Evolutionary conservation across 2,329 filamentous ascomycete genomes (phyloP).

Genomic region (Aspergillus ibericus): DNA sequence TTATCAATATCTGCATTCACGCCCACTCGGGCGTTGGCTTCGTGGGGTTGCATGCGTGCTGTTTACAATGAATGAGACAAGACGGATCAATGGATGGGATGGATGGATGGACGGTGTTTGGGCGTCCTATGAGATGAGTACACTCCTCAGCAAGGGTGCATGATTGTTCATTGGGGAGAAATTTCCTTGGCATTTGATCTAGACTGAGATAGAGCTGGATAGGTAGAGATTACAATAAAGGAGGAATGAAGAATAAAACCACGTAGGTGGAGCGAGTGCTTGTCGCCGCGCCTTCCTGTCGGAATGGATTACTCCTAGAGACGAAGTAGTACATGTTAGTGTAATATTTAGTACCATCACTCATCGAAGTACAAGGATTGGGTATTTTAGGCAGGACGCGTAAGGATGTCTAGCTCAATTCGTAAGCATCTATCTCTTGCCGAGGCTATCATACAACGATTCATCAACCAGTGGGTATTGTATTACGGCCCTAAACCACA

Average conservation of each 20-base stretch:
- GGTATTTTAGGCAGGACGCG: no score
- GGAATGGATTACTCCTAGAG: no score
- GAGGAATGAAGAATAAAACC: no score
- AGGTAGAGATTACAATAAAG: no score
- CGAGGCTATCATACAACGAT: slow-evolving; percentile 3
- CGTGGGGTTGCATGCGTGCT: background rate
- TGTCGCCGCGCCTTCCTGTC: no score
- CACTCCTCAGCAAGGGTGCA: background rate
- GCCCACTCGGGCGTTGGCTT: background rate
- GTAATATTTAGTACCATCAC: no score
- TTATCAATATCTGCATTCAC: background rate
- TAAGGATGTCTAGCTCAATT: background rate
- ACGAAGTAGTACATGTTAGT: no score
- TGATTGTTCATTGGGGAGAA: no score
- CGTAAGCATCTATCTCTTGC: background rate
- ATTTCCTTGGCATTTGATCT: no score
- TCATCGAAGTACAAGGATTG: no score
- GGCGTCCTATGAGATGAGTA: background rate
- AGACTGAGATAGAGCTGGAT: no score
- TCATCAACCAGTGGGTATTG: slow-evolving; percentile 16
- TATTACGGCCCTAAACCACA: slow-evolving; percentile 12
- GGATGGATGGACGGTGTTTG: background rate
- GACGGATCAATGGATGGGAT: background rate
- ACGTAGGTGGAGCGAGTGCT: no score
- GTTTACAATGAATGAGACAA: background rate